Evolutionary conservation across 2,329 filamentous ascomycete species (phyloP), one percentile per base, ranked within the genome.

Genomic region (Epichloe glyceriae): DNA sequence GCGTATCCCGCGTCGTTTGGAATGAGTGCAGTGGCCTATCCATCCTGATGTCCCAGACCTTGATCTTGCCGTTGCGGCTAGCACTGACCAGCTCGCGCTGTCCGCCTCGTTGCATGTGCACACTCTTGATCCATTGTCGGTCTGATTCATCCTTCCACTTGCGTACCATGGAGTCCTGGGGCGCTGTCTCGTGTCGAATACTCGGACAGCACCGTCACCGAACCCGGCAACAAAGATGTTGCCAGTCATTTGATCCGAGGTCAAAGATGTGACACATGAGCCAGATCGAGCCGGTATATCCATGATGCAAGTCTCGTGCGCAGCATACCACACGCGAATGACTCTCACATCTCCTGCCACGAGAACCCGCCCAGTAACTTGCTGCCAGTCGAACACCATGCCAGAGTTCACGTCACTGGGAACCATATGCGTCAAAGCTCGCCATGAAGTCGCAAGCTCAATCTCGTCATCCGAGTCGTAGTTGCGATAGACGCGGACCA

Each of bases 371-470:
- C 93, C 93, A 58, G 88, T 88, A n/a, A 94, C 90, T 69, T 98
- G 93, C 65, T 97, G 91, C 93, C 93, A 98, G 66, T 98, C 91
- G 64, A 97, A 94, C 26, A 97, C 91, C 69, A 98, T 85, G 20
- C 93, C 93, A 1, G 90, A 90, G 65, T 95, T 95, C 61, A 90
- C 85, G 61, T 91, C 95, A 65, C 88, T 95, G 4, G 90, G 88
- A 5, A 97, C 86, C 64, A 97, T 85, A 67, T 98, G 88, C 12
- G 88, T 95, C 53, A 98, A 70, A 4, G 93, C 93, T 45, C 93
- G 82, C 81, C 94, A 97, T 17, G 88, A 80, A 0, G 91, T 89
- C 3, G 94, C 89, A 33, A 98, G 78, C 68, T 95, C 86, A 30
- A 93, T 83, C 48, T 82, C 76, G 55, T 77, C 76, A 45, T 83